Percentiles rank a stretch among this genome's conserved stretches.
These are phyloP conservation scores for Aureobasidium sp. DNA, from an alignment of 2,329 filamentous ascomycete species.

Conservation along the genomic window DNA sequence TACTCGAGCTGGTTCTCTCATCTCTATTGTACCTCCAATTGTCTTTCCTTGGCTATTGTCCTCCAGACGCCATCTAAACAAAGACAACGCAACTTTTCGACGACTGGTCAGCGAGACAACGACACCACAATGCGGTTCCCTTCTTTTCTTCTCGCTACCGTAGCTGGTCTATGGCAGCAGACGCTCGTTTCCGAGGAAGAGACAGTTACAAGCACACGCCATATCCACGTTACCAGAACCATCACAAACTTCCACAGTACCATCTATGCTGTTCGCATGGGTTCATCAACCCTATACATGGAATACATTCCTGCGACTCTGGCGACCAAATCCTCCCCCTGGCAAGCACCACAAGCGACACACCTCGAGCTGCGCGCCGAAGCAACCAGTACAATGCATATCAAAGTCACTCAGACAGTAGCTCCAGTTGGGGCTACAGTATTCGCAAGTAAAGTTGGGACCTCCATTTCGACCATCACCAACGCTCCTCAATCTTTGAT, in stretches of 20 bases:
- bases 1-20: not conserved
- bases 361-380: not conserved
- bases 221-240: not conserved
- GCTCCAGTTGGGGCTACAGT: not conserved
- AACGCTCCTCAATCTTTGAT: not conserved
- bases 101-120: not conserved
- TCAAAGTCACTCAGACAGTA: slow-evolving; percentile 2
- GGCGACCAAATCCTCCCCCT: not conserved
- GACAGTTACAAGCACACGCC: not conserved
- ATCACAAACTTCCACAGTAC: not conserved
- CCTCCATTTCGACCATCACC: not conserved
- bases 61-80: not conserved
- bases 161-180: slow-evolving; percentile 10
- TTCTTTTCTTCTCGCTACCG: not conserved
- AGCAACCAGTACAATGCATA: not conserved
- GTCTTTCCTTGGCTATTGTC: not conserved
- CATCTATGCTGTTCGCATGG: not conserved
- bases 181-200: not conserved
- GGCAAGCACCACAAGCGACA: not conserved
- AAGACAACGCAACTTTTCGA: not conserved
- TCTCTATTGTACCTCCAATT: not conserved
- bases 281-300: not conserved
- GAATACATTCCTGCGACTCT: not conserved
- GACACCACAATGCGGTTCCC: not conserved
- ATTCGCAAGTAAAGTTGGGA: not conserved